Evolutionary conservation across 768 basidiomycete genomes (phyloP).

Genomic region (Suillus clintonianus): DNA sequence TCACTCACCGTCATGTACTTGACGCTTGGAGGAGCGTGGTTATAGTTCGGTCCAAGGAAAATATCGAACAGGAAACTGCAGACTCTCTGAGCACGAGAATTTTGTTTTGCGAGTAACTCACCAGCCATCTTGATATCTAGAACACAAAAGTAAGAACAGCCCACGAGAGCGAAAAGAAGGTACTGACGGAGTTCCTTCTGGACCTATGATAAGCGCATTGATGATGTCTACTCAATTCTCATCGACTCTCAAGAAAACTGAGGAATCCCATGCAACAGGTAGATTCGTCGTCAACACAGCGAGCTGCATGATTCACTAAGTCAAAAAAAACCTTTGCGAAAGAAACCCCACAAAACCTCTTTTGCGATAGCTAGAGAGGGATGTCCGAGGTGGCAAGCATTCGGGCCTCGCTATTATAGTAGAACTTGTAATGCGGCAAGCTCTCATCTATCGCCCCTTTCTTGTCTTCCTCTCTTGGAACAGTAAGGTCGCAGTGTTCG

Average conservation of each 20-base stretch:
- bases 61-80: slow-evolving; percentile 82
- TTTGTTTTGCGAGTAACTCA: slow-evolving; percentile 34
- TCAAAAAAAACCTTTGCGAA: slow-evolving; percentile 8
- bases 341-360: slow-evolving; percentile 55
- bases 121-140: slow-evolving; percentile 91
- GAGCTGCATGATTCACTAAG: slow-evolving; percentile 50
- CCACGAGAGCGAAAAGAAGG: slow-evolving; percentile 1
- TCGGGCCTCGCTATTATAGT: slow-evolving; percentile 79
- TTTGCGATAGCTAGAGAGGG: slow-evolving; percentile 95
- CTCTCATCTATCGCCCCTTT: slow-evolving; percentile 37
- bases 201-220: slow-evolving; percentile 90
- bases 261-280: slow-evolving; percentile 94
- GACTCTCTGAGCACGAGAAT: slow-evolving; percentile 4
- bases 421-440: slow-evolving; percentile 78
- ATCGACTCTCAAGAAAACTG: slow-evolving; percentile 90
- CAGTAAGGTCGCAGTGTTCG: slow-evolving; percentile 87
- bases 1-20: slow-evolving; percentile 61
- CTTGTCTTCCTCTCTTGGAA: slow-evolving; percentile 34
- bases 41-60: slow-evolving; percentile 88
- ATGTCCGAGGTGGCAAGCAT: slow-evolving; percentile 85
- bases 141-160: slow-evolving; percentile 8
- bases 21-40: slow-evolving; percentile 78
- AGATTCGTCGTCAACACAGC: slow-evolving; percentile 92
- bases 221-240: slow-evolving; percentile 91
- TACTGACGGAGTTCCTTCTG: slow-evolving; percentile 89